Evolutionary conservation across 2,329 filamentous ascomycete species (phyloP), one percentile per base, ranked within the genome.

Genomic region (Phaeomoniella chlamydospora): DNA sequence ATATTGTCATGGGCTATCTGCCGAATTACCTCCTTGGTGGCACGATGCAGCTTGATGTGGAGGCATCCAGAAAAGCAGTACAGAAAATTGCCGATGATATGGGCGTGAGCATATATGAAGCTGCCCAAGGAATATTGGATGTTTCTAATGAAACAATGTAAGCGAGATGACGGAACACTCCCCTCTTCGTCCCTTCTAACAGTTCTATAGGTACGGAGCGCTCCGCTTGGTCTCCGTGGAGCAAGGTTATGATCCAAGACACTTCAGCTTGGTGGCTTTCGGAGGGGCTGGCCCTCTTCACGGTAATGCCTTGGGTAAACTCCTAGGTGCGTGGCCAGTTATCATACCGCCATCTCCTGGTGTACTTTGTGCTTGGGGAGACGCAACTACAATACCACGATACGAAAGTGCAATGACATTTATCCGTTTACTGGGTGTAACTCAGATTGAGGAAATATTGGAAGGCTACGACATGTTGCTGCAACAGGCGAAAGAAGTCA

Each of bases 311-410:
- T 52, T 68, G 1, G 65, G 65, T 15, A 58, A 66, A 42, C 54
- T 69, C 2, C 54, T 69, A 4, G 61, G 62, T 0, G 61, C 64
- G 2, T 68, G 61, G 59, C 65, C 65, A 3, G 63, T 69, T n/a
- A 67, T 68, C n/a, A 52, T 69, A 2, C 65, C 65, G 9, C 63
- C 61, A 1, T 62, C 62, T 2, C 65, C 65, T 3, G 65, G 65
- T 15, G 62, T 65, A 6, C 49, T 68, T 0, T 69, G 65, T 40
- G 65, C 65, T 2, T 59, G 64, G 37, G 65, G 65, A 0, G 65
- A 69, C 49, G 62, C 58, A 3, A 65, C 61, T 1, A 68, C 65
- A 0, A 63, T 64, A 41, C 57, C 68, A 43, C 60, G 60, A 29
- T 62, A 66, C 34, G 60, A 64, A 30, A 53, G 64, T 37, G 65